These are phyloP conservation scores for Lactifluus volemus DNA, from an alignment of 768 basidiomycete species.

Conservation along the genomic window DNA sequence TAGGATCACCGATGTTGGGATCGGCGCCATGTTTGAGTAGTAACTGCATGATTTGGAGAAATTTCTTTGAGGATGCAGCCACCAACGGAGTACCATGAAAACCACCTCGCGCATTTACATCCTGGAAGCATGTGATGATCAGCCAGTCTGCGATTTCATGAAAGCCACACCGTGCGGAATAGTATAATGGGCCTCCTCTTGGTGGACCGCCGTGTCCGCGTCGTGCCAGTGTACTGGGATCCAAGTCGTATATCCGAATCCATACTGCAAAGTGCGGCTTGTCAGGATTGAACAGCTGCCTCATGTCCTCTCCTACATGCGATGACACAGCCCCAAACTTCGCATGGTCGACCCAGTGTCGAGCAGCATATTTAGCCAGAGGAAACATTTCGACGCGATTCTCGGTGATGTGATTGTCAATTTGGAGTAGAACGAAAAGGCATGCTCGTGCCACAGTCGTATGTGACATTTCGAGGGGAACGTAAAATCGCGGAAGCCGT, in stretches of 20 bases:
- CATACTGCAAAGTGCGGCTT: background rate
- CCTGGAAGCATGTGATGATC: background rate
- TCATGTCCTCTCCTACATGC: background rate
- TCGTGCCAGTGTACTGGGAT: too few relatives aligned
- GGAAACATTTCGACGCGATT: background rate
- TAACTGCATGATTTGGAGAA: background rate
- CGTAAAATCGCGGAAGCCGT: background rate
- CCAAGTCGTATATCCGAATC: background rate
- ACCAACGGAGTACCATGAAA: background rate
- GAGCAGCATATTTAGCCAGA: background rate
- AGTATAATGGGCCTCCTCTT: background rate
- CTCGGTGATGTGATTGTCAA: background rate
- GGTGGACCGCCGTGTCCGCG: too few relatives aligned
- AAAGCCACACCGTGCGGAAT: background rate
- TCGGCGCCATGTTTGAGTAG: too few relatives aligned
- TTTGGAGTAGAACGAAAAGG: background rate
- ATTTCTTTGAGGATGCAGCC: background rate
- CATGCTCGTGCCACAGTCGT: background rate
- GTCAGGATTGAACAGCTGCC: background rate
- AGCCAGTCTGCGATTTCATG: background rate
- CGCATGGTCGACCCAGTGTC: background rate
- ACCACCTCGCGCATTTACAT: background rate
- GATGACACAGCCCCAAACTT: background rate
- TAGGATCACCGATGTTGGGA: background rate
- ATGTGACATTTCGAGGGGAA: background rate